phyloP scores from a whole-genome alignment of 1,284 basidiomycete species.

The Takashimella koratensis region DNA sequence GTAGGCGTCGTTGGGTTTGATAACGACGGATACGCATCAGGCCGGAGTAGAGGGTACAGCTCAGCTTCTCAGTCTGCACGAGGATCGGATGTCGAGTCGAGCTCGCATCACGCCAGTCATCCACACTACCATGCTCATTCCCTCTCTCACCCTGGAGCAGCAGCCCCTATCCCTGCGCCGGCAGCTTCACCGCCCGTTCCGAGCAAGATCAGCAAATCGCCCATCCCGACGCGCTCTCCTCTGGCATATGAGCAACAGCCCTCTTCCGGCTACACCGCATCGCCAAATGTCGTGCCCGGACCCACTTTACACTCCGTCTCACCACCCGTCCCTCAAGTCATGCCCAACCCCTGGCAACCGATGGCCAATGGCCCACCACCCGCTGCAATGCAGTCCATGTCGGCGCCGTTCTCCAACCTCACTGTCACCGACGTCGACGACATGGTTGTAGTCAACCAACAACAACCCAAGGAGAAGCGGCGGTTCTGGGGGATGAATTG shows the following conservation, averaged over 20 bases:
- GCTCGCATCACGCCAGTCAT: conserved; percentile 10
- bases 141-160: conserved; percentile 11
- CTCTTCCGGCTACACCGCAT: too few relatives aligned
- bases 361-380: neutral
- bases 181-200: neutral
- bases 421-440: neutral
- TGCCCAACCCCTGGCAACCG: neutral
- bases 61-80: conserved; percentile 13
- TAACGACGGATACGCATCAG: conserved; percentile 15
- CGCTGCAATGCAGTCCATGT: neutral
- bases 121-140: neutral
- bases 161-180: neutral
- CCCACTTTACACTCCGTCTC: neutral
- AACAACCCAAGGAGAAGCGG: conserved; percentile 26
- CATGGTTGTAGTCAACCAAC: neutral
- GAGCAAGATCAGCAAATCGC: neutral
- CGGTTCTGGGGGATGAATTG: conserved; percentile 32
- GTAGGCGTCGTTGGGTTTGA: conserved; percentile 13
- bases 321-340: neutral
- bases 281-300: neutral
- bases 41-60: conserved; percentile 11
- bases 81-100: conserved; percentile 13
- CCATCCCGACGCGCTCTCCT: neutral
- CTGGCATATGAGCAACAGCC: neutral
- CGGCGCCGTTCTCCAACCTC: neutral